These are phyloP conservation scores for Calocera viscosa DNA, from an alignment of 768 basidiomycete genomes.

Conservation along the genomic window DNA sequence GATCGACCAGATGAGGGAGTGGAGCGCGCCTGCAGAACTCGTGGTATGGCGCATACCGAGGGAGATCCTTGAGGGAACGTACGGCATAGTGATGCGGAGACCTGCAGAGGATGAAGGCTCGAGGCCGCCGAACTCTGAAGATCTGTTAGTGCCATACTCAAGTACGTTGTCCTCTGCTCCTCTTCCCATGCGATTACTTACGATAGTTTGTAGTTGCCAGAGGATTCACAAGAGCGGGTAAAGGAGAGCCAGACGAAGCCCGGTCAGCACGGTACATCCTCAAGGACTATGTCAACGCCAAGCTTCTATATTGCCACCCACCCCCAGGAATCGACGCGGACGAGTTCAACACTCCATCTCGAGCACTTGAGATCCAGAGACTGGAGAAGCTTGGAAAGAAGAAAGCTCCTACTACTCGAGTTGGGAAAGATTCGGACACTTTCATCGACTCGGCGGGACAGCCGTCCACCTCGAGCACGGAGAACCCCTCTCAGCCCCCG, in stretches of 20 bases:
- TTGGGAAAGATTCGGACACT: conserved; percentile 72
- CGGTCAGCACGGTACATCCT: conserved; percentile 82
- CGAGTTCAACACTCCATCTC: conserved; percentile 62
- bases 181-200: conserved; percentile 12
- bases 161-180: conserved; percentile 43
- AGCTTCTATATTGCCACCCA: conserved; percentile 78
- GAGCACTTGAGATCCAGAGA: conserved; percentile 45
- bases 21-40: conserved; percentile 71
- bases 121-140: conserved; percentile 47
- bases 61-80: conserved; percentile 75
- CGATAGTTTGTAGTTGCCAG: conserved; percentile 56
- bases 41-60: conserved; percentile 68
- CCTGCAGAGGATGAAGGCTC: conserved; percentile 61
- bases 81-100: conserved; percentile 67
- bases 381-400: conserved; percentile 59
- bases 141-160: conserved; percentile 80
- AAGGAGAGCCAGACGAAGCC: conserved; percentile 95
- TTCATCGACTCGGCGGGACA: conserved; percentile 37
- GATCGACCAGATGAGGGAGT: conserved; percentile 92
- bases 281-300: conserved; percentile 95
- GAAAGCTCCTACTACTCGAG: conserved; percentile 74
- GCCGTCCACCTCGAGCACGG: conserved; percentile 8
- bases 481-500: conserved; percentile 15
- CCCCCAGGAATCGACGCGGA: conserved; percentile 50
- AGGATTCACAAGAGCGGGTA: conserved; percentile 83